phyloP scores from a whole-genome alignment of 352 stramenopile genomes.

The Phytophthora kernoviae region DNA sequence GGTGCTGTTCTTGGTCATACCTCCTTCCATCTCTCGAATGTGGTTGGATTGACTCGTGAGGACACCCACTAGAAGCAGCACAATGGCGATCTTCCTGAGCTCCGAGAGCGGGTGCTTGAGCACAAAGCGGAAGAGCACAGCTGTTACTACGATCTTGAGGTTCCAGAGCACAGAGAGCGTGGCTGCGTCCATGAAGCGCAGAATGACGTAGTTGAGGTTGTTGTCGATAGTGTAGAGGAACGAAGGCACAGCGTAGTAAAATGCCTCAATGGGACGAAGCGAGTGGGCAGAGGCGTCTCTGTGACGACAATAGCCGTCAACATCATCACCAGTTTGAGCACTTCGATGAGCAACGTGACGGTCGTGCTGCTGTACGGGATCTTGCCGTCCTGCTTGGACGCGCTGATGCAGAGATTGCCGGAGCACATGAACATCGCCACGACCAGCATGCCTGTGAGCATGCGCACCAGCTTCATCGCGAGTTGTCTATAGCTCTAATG shows the following conservation, averaged over 20 bases:
- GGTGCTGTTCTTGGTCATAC: constrained; percentile 16
- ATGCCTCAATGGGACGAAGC: constrained; percentile 54
- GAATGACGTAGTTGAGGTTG: constrained; percentile 89
- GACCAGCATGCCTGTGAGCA: constrained; percentile 65
- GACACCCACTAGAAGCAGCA: constrained; percentile 76
- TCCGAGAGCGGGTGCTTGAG: constrained; percentile 74
- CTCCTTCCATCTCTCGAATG: constrained; percentile 40
- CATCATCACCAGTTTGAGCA: constrained; percentile 74
- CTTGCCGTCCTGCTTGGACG: constrained; percentile 76
- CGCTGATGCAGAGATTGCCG: constrained; percentile 85
- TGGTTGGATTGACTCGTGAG: constrained; percentile 84
- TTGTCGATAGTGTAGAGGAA: constrained; percentile 89
- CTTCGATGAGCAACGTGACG: constrained; percentile 85
- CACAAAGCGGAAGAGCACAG: constrained; percentile 83
- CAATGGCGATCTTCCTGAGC: constrained; percentile 77
- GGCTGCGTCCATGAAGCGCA: constrained; percentile 84
- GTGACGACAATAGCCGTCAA: constrained; percentile 46
- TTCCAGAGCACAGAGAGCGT: constrained; percentile 90
- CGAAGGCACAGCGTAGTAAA: constrained; percentile 84
- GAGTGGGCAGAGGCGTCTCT: constrained; percentile 40
- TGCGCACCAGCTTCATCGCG: constrained; percentile 48
- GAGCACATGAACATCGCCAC: constrained; percentile 76
- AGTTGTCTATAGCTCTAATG: neutral
- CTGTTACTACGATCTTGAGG: constrained; percentile 88
- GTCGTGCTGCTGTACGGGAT: constrained; percentile 87